Conservation (phyloP, 2,329 filamentous ascomycete genomes). For the Colletotrichum salicis region DNA sequence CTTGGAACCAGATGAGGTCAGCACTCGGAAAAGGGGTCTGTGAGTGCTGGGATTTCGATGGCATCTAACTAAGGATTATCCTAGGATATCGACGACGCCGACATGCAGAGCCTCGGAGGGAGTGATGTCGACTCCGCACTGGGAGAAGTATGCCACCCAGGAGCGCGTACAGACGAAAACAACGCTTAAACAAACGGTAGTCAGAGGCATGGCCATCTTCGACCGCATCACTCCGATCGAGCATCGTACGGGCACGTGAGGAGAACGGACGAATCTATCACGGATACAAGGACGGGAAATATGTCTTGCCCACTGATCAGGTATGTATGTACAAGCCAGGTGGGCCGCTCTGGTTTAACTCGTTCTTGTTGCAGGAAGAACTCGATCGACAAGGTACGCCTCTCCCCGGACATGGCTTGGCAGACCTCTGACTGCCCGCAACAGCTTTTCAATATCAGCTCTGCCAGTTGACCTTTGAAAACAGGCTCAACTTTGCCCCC, state of each 20-base stretch:
- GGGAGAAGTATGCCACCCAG: slow-evolving; percentile 39
- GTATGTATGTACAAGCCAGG: slow-evolving; percentile 30
- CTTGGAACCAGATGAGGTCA: slow-evolving; percentile 35
- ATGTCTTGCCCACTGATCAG: slow-evolving; percentile 51
- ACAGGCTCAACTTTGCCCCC: slow-evolving; percentile 57
- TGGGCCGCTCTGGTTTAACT: slow-evolving; percentile 5
- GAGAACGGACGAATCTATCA: slow-evolving; percentile 54
- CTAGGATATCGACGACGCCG: slow-evolving; percentile 29
- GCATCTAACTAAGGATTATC: neutral
- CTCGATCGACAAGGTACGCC: slow-evolving; percentile 46
- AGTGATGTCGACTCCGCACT: slow-evolving; percentile 43
- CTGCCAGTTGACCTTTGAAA: slow-evolving; percentile 55
- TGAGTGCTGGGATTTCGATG: neutral
- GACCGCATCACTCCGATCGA: slow-evolving; percentile 46
- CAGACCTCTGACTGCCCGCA: neutral
- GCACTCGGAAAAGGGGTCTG: neutral
- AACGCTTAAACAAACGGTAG: slow-evolving; percentile 12
- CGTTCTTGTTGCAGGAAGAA: slow-evolving; percentile 43
- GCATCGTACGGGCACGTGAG: slow-evolving; percentile 42
- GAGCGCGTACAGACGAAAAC: neutral
- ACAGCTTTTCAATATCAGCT: slow-evolving; percentile 48
- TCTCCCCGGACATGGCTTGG: neutral
- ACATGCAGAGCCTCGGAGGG: slow-evolving; percentile 32
- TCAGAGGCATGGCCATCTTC: slow-evolving; percentile 45
- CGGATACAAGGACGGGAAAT: slow-evolving; percentile 51